Conservation (phyloP, 176 grass and related monocot genomes). For the Aegilops umbellulata region DNA sequence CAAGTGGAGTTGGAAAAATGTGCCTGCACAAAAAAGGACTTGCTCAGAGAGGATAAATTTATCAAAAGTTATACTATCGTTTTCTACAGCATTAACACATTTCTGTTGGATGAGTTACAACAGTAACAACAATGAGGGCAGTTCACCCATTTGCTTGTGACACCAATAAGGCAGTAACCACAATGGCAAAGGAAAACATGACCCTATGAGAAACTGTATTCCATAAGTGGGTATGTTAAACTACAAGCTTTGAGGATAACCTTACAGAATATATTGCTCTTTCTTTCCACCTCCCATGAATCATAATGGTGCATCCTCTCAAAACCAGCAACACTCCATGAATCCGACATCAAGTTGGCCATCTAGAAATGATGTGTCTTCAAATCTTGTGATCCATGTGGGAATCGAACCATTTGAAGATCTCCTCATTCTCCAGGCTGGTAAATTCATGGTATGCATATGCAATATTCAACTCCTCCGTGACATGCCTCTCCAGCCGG, state of each 20-base stretch:
- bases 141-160: not conserved
- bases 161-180: not conserved
- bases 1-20: not conserved
- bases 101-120: not conserved
- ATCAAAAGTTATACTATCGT: not conserved
- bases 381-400: conserved; percentile 53
- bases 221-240: not conserved
- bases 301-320: not conserved
- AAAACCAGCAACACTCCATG: conserved; percentile 1
- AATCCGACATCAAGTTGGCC: not conserved
- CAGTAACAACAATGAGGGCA: not conserved
- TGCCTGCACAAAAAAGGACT: not conserved
- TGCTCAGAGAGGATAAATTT: not conserved
- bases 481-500: conserved; percentile 70
- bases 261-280: not conserved
- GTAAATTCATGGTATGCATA: conserved; percentile 84
- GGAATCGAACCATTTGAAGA: conserved; percentile 81
- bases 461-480: conserved; percentile 89
- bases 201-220: not conserved
- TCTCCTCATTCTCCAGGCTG: conserved; percentile 60
- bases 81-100: not conserved
- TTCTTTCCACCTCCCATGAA: not conserved
- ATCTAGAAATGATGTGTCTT: not conserved
- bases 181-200: not conserved
- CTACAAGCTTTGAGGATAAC: not conserved